Evolutionary conservation across 2,329 filamentous ascomycete species (phyloP).

Genomic region (Orbilia javanica): DNA sequence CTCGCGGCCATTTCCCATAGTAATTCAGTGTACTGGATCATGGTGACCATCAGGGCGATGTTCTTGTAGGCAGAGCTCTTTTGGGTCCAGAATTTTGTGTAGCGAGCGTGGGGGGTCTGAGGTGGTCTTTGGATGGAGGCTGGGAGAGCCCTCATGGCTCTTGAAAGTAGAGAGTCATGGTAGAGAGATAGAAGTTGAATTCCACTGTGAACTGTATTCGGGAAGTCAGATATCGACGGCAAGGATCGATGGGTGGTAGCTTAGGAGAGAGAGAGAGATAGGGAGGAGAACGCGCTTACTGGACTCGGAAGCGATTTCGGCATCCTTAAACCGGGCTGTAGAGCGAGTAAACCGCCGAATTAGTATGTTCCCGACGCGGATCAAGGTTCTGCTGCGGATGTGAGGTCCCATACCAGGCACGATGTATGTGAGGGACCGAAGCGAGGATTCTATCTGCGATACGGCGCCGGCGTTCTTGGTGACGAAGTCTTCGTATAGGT

Average conservation of each 20-base stretch:
- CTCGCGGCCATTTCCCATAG: slow-evolving; percentile 98
- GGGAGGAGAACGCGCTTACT: slow-evolving; percentile 66
- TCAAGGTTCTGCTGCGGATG: not conserved
- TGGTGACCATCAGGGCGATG: slow-evolving; percentile 84
- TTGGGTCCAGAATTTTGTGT: slow-evolving; percentile 76
- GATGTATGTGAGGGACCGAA: slow-evolving; percentile 94
- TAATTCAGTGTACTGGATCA: slow-evolving; percentile 93
- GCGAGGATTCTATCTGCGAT: slow-evolving; percentile 91
- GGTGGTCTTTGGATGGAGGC: slow-evolving; percentile 61
- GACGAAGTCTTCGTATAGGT: slow-evolving; percentile 88
- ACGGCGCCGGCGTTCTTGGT: slow-evolving; percentile 94
- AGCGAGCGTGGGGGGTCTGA: slow-evolving; percentile 72
- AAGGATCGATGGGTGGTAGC: slow-evolving; percentile 35
- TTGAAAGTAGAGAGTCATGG: slow-evolving; percentile 86
- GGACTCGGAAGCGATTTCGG: slow-evolving; percentile 93
- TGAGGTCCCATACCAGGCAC: slow-evolving; percentile 77
- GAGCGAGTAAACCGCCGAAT: slow-evolving; percentile 59
- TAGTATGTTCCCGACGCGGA: slow-evolving; percentile 10
- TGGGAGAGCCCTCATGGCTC: slow-evolving; percentile 72
- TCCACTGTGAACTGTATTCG: slow-evolving; percentile 77
- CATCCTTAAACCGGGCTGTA: slow-evolving; percentile 85
- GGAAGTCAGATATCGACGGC: slow-evolving; percentile 57
- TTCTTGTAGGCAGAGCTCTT: slow-evolving; percentile 79
- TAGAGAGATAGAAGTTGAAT: slow-evolving; percentile 92
- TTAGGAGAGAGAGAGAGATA: no score